phyloP scores from a whole-genome alignment of 2,329 filamentous ascomycete genomes.

The Coniochaeta pulveracea region DNA sequence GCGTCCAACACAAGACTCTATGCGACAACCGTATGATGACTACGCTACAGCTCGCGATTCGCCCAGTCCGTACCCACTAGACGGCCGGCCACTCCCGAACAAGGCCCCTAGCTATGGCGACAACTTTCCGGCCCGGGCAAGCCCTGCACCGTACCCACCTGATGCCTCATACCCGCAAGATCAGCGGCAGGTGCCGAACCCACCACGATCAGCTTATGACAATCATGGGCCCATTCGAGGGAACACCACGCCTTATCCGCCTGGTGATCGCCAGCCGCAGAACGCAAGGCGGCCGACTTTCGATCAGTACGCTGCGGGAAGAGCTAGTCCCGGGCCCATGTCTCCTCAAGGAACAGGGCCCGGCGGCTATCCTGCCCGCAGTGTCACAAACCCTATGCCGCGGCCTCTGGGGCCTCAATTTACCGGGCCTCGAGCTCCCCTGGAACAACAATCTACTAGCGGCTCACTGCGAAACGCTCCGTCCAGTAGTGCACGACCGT shows the following conservation, averaged over 20 bases:
- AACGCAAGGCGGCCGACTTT: too few species aligned
- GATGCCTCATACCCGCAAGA: too few species aligned
- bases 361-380: constrained; percentile 12
- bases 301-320: too few species aligned
- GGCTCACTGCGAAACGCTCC: constrained; percentile 8
- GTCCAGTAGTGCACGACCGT: background rate
- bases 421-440: constrained; percentile 23
- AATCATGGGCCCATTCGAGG: too few species aligned
- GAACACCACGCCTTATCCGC: too few species aligned
- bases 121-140: constrained; percentile 14
- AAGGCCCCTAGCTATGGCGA: constrained; percentile 10
- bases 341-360: constrained; percentile 13
- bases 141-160: constrained; percentile 20
- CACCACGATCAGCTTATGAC: too few species aligned
- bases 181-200: too few species aligned
- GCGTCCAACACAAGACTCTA: constrained; percentile 3
- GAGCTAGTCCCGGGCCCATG: constrained; percentile 11
- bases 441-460: constrained; percentile 11
- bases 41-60: constrained; percentile 15
- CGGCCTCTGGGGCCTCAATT: constrained; percentile 11
- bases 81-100: too few species aligned
- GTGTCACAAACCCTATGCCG: constrained; percentile 17
- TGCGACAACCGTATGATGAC: constrained; percentile 9
- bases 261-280: too few species aligned
- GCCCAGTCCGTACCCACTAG: constrained; percentile 20